Evolutionary conservation across 352 stramenopile species (phyloP).

Genomic region (Phytopythium aichiense): DNA sequence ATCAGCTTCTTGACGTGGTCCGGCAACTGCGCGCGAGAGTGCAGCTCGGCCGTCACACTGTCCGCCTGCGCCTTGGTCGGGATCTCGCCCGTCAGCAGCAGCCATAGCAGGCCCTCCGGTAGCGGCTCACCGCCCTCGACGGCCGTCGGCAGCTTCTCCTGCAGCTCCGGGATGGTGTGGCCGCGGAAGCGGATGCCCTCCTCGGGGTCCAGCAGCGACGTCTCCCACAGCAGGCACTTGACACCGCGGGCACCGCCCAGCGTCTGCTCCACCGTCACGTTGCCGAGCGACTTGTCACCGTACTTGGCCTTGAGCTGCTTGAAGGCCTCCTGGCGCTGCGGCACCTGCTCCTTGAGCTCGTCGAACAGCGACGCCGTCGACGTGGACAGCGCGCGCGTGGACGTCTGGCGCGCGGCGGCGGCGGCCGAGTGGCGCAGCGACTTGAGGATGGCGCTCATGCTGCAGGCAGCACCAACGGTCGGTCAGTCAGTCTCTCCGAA

Average conservation of each 20-base stretch:
- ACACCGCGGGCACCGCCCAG: conserved; percentile 96
- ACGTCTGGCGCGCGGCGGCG: conserved; percentile 31
- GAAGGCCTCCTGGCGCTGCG: conserved; percentile 89
- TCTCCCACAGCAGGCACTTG: conserved; percentile 99
- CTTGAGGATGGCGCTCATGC: conserved; percentile 70
- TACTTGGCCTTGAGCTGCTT: conserved; percentile 94
- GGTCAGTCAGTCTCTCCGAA: not conserved
- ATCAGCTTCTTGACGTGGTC: conserved; percentile 95
- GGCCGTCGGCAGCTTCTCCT: conserved; percentile 93
- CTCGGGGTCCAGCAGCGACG: conserved; percentile 92
- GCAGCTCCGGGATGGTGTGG: conserved; percentile 98
- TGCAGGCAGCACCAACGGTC: not conserved
- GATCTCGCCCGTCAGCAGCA: conserved; percentile 97
- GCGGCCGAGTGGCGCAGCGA: conserved; percentile 49
- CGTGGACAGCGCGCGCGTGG: conserved; percentile 65
- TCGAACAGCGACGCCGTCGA: conserved; percentile 66
- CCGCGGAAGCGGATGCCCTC: conserved; percentile 99
- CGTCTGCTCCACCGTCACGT: conserved; percentile 96
- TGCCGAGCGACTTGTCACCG: conserved; percentile 88
- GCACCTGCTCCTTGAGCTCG: conserved; percentile 88
- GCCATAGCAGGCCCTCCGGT: conserved; percentile 96
- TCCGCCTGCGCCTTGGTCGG: conserved; percentile 96
- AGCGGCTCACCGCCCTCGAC: conserved; percentile 93
- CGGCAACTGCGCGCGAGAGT: conserved; percentile 92
- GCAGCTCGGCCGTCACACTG: conserved; percentile 94